Conservation (phyloP, 2,329 filamentous ascomycete genomes). For the Monosporascus ibericus region DNA sequence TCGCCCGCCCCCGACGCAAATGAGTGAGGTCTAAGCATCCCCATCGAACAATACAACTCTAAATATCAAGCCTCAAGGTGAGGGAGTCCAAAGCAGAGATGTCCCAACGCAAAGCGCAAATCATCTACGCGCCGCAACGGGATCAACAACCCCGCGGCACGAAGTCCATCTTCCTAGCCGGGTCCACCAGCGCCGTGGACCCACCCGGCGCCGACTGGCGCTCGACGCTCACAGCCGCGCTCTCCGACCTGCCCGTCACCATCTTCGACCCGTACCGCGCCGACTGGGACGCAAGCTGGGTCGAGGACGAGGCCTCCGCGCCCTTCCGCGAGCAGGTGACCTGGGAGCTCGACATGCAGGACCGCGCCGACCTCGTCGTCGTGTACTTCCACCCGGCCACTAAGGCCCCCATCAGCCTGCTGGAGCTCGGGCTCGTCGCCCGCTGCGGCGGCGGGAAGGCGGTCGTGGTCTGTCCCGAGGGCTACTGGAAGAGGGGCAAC, state of each 20-base stretch:
- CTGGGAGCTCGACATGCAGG: constrained; percentile 57
- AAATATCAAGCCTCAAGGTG: too few relatives aligned
- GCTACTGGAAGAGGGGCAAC: constrained; percentile 55
- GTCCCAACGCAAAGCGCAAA: constrained; percentile 12
- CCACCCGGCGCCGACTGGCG: constrained; percentile 43
- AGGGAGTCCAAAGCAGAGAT: too few relatives aligned
- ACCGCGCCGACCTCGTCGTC: constrained; percentile 45
- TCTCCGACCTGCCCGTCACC: constrained; percentile 41
- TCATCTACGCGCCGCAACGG: constrained; percentile 24
- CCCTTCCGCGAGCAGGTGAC: constrained; percentile 44
- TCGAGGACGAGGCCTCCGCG: constrained; percentile 38
- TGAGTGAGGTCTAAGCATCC: too few relatives aligned
- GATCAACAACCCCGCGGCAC: constrained; percentile 8
- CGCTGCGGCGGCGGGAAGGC: constrained; percentile 29
- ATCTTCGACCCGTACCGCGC: constrained; percentile 51
- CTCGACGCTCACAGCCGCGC: constrained; percentile 29
- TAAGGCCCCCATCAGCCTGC: constrained; percentile 49
- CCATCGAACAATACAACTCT: too few relatives aligned
- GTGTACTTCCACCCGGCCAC: constrained; percentile 50
- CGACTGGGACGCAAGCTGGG: constrained; percentile 51
- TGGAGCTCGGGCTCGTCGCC: constrained; percentile 54
- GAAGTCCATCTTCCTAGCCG: constrained; percentile 50
- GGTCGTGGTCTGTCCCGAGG: constrained; percentile 46
- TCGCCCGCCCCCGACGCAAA: too few relatives aligned
- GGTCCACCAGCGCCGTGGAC: constrained; percentile 41